phyloP scores from a whole-genome alignment of 2,329 filamentous ascomycete species.

The Cladosporium oxysporum region DNA sequence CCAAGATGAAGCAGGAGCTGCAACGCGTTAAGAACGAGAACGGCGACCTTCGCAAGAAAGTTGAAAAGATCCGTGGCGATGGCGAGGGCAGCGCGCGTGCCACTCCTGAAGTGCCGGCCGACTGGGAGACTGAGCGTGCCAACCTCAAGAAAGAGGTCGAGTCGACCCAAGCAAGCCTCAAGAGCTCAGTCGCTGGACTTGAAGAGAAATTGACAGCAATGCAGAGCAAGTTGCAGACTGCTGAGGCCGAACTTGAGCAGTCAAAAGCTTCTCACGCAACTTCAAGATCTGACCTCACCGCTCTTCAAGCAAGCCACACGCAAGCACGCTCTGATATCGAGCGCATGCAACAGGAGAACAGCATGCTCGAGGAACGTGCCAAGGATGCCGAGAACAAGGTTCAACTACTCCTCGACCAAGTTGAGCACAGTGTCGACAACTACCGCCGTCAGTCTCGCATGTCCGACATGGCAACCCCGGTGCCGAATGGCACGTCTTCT shows the following conservation, averaged over 20 bases:
- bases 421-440: constrained; percentile 89
- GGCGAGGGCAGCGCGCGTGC: constrained; percentile 31
- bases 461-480: constrained; percentile 34
- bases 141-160: constrained; percentile 69
- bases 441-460: constrained; percentile 75
- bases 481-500: constrained; percentile 31
- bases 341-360: constrained; percentile 79
- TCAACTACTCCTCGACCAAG: constrained; percentile 87
- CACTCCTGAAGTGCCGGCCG: constrained; percentile 51
- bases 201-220: constrained; percentile 71
- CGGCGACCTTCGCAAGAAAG: constrained; percentile 74
- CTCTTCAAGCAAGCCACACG: constrained; percentile 43
- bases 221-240: constrained; percentile 66
- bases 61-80: constrained; percentile 49
- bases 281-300: constrained; percentile 53
- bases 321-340: constrained; percentile 69
- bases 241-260: constrained; percentile 68
- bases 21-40: constrained; percentile 88
- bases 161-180: constrained; percentile 68
- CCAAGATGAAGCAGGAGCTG: constrained; percentile 98
- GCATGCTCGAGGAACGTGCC: constrained; percentile 77
- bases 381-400: constrained; percentile 92
- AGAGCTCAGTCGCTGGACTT: constrained; percentile 64
- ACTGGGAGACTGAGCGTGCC: constrained; percentile 75
- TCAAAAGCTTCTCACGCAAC: constrained; percentile 54